Evolutionary conservation across 192 early-diverging fungal genomes (phyloP).

Genomic region (Entomortierella lignicola): DNA sequence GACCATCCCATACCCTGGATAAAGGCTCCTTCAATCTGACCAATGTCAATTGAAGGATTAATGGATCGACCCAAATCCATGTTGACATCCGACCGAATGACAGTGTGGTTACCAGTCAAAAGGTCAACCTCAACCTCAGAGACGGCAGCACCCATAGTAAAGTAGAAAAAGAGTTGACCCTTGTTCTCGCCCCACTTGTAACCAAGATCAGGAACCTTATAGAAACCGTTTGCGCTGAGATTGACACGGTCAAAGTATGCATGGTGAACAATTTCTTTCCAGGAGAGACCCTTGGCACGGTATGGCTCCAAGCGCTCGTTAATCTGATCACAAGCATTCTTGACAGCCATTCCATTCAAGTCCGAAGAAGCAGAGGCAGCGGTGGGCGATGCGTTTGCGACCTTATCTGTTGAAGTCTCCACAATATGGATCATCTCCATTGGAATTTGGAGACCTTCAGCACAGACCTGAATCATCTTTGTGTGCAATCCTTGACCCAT

Average conservation of each 20-base stretch:
- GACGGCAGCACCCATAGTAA: conserved; percentile 83
- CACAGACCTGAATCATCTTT: conserved; percentile 87
- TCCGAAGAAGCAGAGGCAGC: conserved; percentile 85
- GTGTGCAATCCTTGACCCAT: conserved; percentile 95
- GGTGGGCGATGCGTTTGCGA: conserved; percentile 83
- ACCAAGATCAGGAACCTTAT: conserved; percentile 82
- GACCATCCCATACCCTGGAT: conserved; percentile 87
- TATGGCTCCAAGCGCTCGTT: conserved; percentile 77
- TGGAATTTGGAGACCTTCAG: conserved; percentile 83
- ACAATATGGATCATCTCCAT: conserved; percentile 69
- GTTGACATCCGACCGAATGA: conserved; percentile 76
- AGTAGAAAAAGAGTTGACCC: conserved; percentile 83
- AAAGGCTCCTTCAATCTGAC: conserved; percentile 93
- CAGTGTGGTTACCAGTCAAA: conserved; percentile 83
- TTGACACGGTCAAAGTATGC: conserved; percentile 86
- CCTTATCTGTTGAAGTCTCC: conserved; percentile 79
- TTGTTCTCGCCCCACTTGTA: conserved; percentile 78
- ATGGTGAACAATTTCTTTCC: conserved; percentile 61
- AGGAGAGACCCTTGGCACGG: conserved; percentile 67
- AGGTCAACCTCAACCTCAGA: conserved; percentile 90
- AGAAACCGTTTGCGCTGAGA: conserved; percentile 87
- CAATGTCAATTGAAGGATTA: conserved; percentile 90
- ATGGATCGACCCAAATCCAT: conserved; percentile 90
- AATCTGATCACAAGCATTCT: conserved; percentile 81
- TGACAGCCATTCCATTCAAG: conserved; percentile 85